These are phyloP conservation scores for Aspergillus jensenii DNA, from an alignment of 2,329 filamentous ascomycete genomes.

Conservation along the genomic window DNA sequence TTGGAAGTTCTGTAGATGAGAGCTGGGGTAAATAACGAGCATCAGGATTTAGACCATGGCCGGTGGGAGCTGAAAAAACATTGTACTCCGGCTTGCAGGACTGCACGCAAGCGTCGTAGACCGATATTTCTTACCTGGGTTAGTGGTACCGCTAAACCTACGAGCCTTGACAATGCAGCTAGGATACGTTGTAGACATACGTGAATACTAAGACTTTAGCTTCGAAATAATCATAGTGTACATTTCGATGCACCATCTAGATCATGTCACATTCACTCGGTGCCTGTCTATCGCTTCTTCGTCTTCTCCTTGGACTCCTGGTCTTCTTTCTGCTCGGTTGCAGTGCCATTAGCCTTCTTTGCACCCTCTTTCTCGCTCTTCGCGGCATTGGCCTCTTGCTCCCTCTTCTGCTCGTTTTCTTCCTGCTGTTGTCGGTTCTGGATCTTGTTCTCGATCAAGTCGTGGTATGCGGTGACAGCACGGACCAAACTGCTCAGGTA, in stretches of 20 bases:
- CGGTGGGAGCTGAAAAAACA: too few relatives aligned
- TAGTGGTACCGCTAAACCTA: background rate
- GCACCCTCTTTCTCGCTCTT: constrained; percentile 63
- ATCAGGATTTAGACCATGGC: too few relatives aligned
- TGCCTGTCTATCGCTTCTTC: constrained; percentile 49
- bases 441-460: constrained; percentile 99
- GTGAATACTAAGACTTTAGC: background rate
- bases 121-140: too few relatives aligned
- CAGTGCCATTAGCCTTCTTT: constrained; percentile 49
- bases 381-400: constrained; percentile 63
- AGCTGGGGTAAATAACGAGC: too few relatives aligned
- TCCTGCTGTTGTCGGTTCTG: constrained; percentile 97
- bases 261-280: constrained; percentile 27
- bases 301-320: constrained; percentile 59
- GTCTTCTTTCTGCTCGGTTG: constrained; percentile 58
- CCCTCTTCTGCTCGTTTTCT: constrained; percentile 83
- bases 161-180: background rate
- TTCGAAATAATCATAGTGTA: constrained; percentile 22
- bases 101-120: too few relatives aligned
- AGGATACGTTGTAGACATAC: background rate
- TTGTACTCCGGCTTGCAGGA: too few relatives aligned
- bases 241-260: constrained; percentile 26
- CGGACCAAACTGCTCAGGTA: constrained; percentile 96
- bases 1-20: too few relatives aligned
- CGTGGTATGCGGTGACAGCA: constrained; percentile 98